phyloP scores from a whole-genome alignment of 768 basidiomycete genomes.

The Termitomyces heimii region DNA sequence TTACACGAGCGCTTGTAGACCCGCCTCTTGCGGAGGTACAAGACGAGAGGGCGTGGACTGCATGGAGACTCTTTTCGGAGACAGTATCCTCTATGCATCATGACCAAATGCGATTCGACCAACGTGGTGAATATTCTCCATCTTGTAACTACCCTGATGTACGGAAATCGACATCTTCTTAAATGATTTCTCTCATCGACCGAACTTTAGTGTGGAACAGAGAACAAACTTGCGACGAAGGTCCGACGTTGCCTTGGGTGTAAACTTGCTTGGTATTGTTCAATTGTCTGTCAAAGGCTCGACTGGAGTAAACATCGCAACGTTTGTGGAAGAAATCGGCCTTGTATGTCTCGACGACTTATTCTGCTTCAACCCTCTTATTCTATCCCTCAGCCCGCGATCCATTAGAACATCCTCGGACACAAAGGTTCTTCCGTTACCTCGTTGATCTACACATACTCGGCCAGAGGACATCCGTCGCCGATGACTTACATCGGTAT shows the following conservation, averaged over 20 bases:
- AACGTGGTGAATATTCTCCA: neutral
- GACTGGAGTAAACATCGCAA: neutral
- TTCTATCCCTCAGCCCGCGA: neutral
- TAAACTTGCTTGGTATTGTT: neutral
- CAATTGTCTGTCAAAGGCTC: neutral
- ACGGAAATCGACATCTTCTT: neutral
- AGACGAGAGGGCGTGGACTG: neutral
- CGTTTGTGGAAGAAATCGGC: neutral
- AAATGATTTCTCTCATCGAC: neutral
- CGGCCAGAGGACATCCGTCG: neutral
- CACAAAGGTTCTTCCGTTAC: neutral
- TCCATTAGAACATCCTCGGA: neutral
- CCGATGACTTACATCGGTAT: neutral
- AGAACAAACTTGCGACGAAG: neutral
- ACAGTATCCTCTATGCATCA: neutral
- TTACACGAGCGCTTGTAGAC: neutral
- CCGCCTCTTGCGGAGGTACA: neutral
- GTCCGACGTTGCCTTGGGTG: neutral
- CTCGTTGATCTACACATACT: neutral
- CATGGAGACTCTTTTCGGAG: neutral
- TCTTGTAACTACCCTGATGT: neutral
- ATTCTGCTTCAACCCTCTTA: neutral
- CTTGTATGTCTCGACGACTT: neutral
- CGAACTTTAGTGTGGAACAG: neutral
- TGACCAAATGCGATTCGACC: neutral